Conservation (phyloP, 202 grass and related monocot genomes). For the Schoenoplectus triqueter region DNA sequence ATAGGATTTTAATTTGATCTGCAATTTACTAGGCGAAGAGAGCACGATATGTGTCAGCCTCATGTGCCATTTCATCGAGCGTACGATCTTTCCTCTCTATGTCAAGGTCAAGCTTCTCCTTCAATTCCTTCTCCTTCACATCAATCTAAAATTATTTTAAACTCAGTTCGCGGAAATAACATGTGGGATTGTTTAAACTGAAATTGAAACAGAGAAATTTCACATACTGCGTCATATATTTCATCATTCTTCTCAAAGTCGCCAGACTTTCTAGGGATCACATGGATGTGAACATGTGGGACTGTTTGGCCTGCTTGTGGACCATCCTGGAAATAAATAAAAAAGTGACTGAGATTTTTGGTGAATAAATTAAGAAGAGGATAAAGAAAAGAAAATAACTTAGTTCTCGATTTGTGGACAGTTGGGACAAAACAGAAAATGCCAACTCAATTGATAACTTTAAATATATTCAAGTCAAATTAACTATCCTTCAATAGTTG, state of each 20-base stretch:
- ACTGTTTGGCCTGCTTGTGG: conserved; percentile 88
- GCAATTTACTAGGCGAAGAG: conserved; percentile 59
- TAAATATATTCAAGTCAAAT: too few relatives aligned
- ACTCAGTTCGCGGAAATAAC: conserved; percentile 23
- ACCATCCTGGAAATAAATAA: conserved; percentile 58
- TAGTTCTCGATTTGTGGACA: neutral
- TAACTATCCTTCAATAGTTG: neutral
- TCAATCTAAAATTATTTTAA: conserved; percentile 56
- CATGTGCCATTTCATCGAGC: conserved; percentile 71
- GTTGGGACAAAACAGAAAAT: neutral
- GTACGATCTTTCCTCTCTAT: conserved; percentile 73
- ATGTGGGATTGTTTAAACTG: neutral
- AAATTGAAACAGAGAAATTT: conserved; percentile 23
- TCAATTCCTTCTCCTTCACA: conserved; percentile 69
- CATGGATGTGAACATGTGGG: conserved; percentile 89
- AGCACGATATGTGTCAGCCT: conserved; percentile 62
- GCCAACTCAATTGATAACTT: neutral
- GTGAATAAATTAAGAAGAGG: neutral
- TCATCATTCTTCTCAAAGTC: conserved; percentile 97
- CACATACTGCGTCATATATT: conserved; percentile 77
- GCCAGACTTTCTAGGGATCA: conserved; percentile 77
- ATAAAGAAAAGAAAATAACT: neutral
- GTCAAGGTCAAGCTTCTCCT: conserved; percentile 87
- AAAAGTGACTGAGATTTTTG: neutral
- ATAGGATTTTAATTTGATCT: neutral